Evolutionary conservation across 2,329 filamentous ascomycete genomes (phyloP).

Genomic region (Coleophoma cylindrospora): DNA sequence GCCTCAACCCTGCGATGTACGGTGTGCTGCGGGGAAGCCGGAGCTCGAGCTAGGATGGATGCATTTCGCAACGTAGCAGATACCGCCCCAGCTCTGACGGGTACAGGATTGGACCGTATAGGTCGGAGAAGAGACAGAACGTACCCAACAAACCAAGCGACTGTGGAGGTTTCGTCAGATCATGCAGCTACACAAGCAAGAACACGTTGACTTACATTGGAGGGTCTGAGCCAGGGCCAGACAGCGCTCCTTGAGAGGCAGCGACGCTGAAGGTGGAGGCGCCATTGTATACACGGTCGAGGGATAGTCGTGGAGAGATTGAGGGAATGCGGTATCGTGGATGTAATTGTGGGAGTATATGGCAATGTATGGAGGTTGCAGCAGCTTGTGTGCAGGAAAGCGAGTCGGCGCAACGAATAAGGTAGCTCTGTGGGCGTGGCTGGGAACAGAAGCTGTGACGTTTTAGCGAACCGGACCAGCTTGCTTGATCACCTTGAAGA

Average conservation of each 20-base stretch:
- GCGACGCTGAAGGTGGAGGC: constrained; percentile 24
- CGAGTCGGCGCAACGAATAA: no score
- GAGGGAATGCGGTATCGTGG: no score
- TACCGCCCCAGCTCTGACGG: constrained; percentile 5
- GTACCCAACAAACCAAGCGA: constrained; percentile 80
- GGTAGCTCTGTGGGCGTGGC: no score
- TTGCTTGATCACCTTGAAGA: no score
- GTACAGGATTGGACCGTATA: not conserved
- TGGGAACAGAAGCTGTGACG: no score
- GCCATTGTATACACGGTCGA: constrained; percentile 18
- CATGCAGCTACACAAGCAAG: constrained; percentile 10
- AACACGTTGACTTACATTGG: constrained; percentile 66
- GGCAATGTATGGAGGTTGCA: no score
- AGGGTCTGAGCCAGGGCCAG: constrained; percentile 79
- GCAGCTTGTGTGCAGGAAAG: no score
- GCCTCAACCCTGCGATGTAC: constrained; percentile 3
- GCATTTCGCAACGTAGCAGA: constrained; percentile 5
- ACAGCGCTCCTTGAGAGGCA: constrained; percentile 47
- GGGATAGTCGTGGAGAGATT: no score
- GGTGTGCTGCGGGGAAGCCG: constrained; percentile 12
- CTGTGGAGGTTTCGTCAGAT: constrained; percentile 33
- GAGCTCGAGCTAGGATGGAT: constrained; percentile 10
- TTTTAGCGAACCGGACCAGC: no score
- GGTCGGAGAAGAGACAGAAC: constrained; percentile 30
- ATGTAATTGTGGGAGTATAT: no score